Evolutionary conservation across 2,329 filamentous ascomycete genomes (phyloP).

Genomic region (Exserohilum rostratum): DNA sequence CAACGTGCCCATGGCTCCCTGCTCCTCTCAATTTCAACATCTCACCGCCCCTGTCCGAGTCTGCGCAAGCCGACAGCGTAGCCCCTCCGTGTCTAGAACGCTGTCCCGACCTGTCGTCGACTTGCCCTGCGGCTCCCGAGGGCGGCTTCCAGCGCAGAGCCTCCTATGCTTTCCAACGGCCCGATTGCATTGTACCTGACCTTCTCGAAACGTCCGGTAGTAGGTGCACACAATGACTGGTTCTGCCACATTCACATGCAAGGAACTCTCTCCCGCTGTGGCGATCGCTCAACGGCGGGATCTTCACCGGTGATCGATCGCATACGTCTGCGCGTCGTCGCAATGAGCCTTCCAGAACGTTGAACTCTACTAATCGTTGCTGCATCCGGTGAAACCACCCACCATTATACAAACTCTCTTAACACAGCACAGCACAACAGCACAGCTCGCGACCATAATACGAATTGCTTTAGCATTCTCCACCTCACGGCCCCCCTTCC

Average conservation of each 20-base stretch:
- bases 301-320: neutral
- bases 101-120: neutral
- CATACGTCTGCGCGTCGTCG: neutral
- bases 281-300: neutral
- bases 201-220: constrained; percentile 2
- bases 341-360: constrained; percentile 5
- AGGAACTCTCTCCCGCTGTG: constrained; percentile 3
- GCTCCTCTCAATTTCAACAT: constrained; percentile 12
- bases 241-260: neutral
- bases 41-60: constrained; percentile 16
- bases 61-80: neutral
- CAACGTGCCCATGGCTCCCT: constrained; percentile 25
- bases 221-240: neutral
- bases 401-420: too few species aligned
- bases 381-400: neutral
- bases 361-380: constrained; percentile 1
- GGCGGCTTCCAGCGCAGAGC: constrained; percentile 8
- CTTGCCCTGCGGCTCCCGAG: constrained; percentile 19
- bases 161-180: constrained; percentile 2
- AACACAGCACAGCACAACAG: neutral
- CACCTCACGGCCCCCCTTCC: neutral
- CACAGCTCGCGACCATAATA: neutral
- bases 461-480: neutral
- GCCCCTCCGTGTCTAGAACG: constrained; percentile 2
- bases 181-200: constrained; percentile 4